Base-by-base conservation (phyloP, 352 stramenopile genomes). In the Phytopythium litorale region DNA sequence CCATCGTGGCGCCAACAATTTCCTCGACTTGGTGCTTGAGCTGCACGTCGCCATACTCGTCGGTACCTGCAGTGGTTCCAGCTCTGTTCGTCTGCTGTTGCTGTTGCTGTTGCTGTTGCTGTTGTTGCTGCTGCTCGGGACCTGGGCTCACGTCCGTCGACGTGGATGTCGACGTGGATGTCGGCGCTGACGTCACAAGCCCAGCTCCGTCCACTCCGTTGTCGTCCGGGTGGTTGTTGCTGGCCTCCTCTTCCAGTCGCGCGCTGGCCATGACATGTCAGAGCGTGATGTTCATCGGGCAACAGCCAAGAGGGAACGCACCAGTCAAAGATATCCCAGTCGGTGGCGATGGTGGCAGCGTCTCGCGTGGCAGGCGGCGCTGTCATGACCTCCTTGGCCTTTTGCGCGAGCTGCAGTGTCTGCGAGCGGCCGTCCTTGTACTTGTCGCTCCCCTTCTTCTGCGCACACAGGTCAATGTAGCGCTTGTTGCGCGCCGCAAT, bases 301-400 rank as follows among this genome's bases (percentile, higher is more conserved):
- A 56, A 21, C 23, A 45, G n/a, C 40, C 12, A 16, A 40, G 25
- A 42, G 51, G 18, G 28, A 11, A 51, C 68, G 55, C 56, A 76
- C 61, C 75, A 88, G 66, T 97, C 88, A 48, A 84, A 94, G 58
- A 97, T 96, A 63, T 95, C 88, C 87, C 87, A 97, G 58, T 90
- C 75, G 1, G 87, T 95, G 3, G 85, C 85, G 43, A 80, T 74
- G 60, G 79, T 89, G 12, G 86, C 78, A 32, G 71, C 82, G 68
- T 92, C 81, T 23, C 78, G 72, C 37, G 86, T 94, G n/a, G 81
- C 76, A 2, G 86, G 83, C 0, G 88, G 87, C 2, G 78, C 77
- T 12, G 84, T 88, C 86, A 92, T 91, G 12, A 95, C 87, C 46
- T 91, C 80, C 43, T 94, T 96, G 18, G 74, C 81, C 54, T 92